Conservation (phyloP, 345 rosid species). For the Euphorbia lathyris region DNA sequence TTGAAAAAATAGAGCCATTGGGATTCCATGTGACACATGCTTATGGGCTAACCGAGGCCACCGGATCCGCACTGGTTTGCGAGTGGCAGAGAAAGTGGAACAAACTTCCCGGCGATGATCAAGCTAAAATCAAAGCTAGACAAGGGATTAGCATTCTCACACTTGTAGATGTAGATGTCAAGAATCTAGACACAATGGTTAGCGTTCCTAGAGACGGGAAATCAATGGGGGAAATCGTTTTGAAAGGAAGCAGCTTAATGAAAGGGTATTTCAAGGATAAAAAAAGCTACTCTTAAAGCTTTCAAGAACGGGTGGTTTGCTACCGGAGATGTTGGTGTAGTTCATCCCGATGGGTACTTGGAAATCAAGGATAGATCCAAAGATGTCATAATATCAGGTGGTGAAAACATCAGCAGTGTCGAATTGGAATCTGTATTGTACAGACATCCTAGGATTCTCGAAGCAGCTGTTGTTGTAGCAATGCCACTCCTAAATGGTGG, state of each 20-base stretch:
- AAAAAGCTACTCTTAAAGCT: slow-evolving; percentile 41
- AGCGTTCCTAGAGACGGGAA: slow-evolving; percentile 64
- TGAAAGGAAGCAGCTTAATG: slow-evolving; percentile 73
- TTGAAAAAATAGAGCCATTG: slow-evolving; percentile 44
- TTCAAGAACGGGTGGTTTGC: slow-evolving; percentile 49
- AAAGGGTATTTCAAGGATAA: slow-evolving; percentile 64
- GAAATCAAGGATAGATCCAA: slow-evolving; percentile 46
- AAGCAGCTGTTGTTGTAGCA: slow-evolving; percentile 53
- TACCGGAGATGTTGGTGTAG: slow-evolving; percentile 45
- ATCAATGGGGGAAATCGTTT: slow-evolving; percentile 64
- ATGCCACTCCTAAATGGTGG: no score
- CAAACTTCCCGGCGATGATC: slow-evolving; percentile 28
- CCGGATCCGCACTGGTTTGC: slow-evolving; percentile 62
- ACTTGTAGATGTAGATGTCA: slow-evolving; percentile 63
- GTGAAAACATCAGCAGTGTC: slow-evolving; percentile 47
- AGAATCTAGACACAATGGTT: slow-evolving; percentile 43
- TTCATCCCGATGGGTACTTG: slow-evolving; percentile 48
- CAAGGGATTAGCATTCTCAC: slow-evolving; percentile 64
- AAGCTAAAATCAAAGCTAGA: slow-evolving; percentile 49
- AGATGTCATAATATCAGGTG: slow-evolving; percentile 48
- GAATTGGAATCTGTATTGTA: slow-evolving; percentile 42
- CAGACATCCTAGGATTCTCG: slow-evolving; percentile 37
- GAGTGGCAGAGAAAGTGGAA: slow-evolving; percentile 80
- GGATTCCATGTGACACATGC: slow-evolving; percentile 71
- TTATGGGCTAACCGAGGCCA: slow-evolving; percentile 76